A percentile compares a stretch with the other conserved stretches of the same genome.
Conservation (phyloP, 2,329 filamentous ascomycete species). For the Nemania sp. region DNA sequence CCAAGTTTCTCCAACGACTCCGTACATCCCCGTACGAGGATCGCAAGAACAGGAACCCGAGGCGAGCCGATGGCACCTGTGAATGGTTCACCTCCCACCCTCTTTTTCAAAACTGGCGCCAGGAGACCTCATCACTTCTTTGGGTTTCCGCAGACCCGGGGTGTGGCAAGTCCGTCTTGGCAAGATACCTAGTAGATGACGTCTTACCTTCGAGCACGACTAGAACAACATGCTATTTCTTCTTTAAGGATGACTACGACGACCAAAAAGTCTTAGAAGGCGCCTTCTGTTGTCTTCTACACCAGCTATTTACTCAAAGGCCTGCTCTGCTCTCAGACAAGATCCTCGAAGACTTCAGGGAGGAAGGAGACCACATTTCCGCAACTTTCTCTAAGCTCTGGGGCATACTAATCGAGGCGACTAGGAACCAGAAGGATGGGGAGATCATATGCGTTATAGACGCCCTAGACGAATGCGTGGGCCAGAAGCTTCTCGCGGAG, state of each 20-base stretch:
- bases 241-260: slow-evolving; percentile 49
- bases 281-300: slow-evolving; percentile 32
- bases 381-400: slow-evolving; percentile 36
- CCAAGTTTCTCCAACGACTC: slow-evolving; percentile 7
- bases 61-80: slow-evolving; percentile 23
- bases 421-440: slow-evolving; percentile 32
- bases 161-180: slow-evolving; percentile 50
- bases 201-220: slow-evolving; percentile 28
- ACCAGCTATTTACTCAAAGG: slow-evolving; percentile 43
- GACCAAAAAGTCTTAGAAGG: slow-evolving; percentile 31
- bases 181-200: slow-evolving; percentile 43
- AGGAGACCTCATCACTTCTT: slow-evolving; percentile 20
- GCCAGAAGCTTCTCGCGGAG: slow-evolving; percentile 28
- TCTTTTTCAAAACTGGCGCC: slow-evolving; percentile 20
- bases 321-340: slow-evolving; percentile 31
- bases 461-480: slow-evolving; percentile 48
- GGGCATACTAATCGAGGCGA: not conserved
- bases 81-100: slow-evolving; percentile 27
- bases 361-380: slow-evolving; percentile 22
- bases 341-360: slow-evolving; percentile 30
- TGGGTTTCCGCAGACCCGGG: slow-evolving; percentile 43
- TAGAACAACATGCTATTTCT: slow-evolving; percentile 47
- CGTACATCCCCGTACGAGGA: slow-evolving; percentile 19
- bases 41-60: slow-evolving; percentile 28
- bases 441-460: slow-evolving; percentile 43